A percentile compares a stretch with the other conserved stretches of the same genome.
phyloP scores from a whole-genome alignment of 73 alveolate species.

The Paramecium primaurelia region DNA sequence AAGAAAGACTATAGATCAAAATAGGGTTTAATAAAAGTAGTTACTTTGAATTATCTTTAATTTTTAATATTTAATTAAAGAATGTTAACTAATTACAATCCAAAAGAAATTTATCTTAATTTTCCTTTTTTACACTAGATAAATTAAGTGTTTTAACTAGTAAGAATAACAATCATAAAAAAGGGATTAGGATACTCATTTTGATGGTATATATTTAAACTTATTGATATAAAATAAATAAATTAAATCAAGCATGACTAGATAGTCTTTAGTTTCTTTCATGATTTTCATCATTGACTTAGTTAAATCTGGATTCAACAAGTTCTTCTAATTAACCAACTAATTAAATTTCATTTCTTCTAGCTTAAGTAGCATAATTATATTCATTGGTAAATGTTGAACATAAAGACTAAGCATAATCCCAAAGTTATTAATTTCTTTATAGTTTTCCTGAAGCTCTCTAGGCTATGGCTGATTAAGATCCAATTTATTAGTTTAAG shows the following conservation, averaged over 20 bases:
- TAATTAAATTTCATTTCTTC: conserved; percentile 16
- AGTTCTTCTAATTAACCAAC: conserved; percentile 4
- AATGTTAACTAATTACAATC: too few relatives aligned
- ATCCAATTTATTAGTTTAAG: not conserved
- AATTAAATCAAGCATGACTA: not conserved
- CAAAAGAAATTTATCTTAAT: too few relatives aligned
- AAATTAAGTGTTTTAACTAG: too few relatives aligned
- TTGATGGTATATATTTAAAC: not conserved
- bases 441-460: conserved; percentile 24
- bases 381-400: conserved; percentile 25
- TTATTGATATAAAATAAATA: too few relatives aligned
- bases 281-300: conserved; percentile 24
- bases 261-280: conserved; percentile 25
- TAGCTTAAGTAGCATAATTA: conserved; percentile 19
- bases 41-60: too few relatives aligned
- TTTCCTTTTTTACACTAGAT: too few relatives aligned
- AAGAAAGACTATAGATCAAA: too few relatives aligned
- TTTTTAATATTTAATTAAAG: too few relatives aligned
- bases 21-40: too few relatives aligned
- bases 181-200: conserved; percentile 2
- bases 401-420: conserved; percentile 24
- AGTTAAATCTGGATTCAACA: conserved; percentile 10
- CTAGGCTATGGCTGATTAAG: conserved; percentile 33
- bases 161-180: not conserved
- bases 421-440: conserved; percentile 8